Evolutionary conservation across 1,139 yeast genomes (phyloP).

Genomic region (Diutina neorugosa): DNA sequence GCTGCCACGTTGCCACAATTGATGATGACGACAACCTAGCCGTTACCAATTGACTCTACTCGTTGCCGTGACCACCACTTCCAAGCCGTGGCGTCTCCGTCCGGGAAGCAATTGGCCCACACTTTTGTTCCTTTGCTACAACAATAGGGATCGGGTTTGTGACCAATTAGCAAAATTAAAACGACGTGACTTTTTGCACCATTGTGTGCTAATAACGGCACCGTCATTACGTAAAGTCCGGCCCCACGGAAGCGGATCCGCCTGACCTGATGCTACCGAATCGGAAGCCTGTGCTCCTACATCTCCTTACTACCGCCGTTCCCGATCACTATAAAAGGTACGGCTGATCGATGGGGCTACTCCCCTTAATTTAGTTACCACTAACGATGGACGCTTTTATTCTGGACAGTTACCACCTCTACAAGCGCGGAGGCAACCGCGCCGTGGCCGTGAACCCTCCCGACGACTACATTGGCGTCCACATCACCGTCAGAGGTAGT

Average conservation of each 20-base stretch:
- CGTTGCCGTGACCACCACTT: too few species aligned
- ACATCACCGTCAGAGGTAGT: slow-evolving; percentile 47
- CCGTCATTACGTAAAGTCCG: neutral
- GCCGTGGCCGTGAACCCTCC: slow-evolving; percentile 40
- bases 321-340: neutral
- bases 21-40: too few species aligned
- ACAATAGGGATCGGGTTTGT: neutral
- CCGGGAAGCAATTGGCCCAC: neutral
- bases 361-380: neutral
- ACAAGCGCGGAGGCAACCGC: slow-evolving; percentile 19
- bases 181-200: neutral
- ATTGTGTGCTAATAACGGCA: neutral
- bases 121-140: neutral
- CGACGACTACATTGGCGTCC: slow-evolving; percentile 30
- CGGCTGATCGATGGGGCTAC: neutral
- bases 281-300: neutral
- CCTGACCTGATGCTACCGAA: neutral
- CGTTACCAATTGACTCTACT: neutral
- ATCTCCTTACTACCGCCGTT: neutral
- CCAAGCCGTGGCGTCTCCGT: too few species aligned
- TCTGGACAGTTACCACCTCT: neutral
- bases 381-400: neutral
- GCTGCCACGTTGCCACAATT: too few species aligned
- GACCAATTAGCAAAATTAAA: neutral
- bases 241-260: neutral